Base-by-base conservation (phyloP, 345 rosid species). In the Pugionium cornutum region DNA sequence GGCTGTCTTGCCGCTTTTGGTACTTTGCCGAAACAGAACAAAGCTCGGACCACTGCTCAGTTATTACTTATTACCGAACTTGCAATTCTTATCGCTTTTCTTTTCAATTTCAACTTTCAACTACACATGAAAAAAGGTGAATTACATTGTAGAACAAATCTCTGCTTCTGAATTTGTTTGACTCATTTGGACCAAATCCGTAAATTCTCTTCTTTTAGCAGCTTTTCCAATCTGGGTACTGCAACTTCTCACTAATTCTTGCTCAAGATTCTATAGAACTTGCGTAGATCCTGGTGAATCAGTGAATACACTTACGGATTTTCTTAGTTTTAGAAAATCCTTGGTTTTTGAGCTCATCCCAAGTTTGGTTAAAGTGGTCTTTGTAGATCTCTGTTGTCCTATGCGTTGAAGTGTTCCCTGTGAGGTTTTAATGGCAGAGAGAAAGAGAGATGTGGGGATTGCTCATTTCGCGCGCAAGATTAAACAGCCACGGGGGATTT, bases 401-500 rank as follows among this genome's bases (percentile, higher is more conserved):
- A 65, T 68, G 57, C 62, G 53, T 57, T 55, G 1, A 62, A 33
- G 29, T 52, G 27, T 56, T 53, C 46, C 49, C n/a, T 37, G 18
- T 53, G 28, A 48, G 67, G 29, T 43, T 33, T 57, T 5, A 37
- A 66, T 69, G 70, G 32, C 49, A 45, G 80, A 53, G 78, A 68
- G 48, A 69, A 72, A 65, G 59, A 39, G 68, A 62, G 78, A 56
- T 44, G 83, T 84, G 91, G 86, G 91, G 30, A 39, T 86, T 28
- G 76, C 89, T 75, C 81, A 87, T 66, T 79, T 92, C 30, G 82
- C 57, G 56, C 94, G 96, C 54, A 91, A 82, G 64, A 86, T 80
- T 10, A 92, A 88, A 68, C 88, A 84, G 66, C 96, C 92, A 43
- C 58, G 76, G 58, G 96, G 96, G 75, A 47, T 89, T 47, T 89